These are phyloP conservation scores for Plectosphaerella plurivora DNA, from an alignment of 2,329 filamentous ascomycete genomes.

Conservation along the genomic window DNA sequence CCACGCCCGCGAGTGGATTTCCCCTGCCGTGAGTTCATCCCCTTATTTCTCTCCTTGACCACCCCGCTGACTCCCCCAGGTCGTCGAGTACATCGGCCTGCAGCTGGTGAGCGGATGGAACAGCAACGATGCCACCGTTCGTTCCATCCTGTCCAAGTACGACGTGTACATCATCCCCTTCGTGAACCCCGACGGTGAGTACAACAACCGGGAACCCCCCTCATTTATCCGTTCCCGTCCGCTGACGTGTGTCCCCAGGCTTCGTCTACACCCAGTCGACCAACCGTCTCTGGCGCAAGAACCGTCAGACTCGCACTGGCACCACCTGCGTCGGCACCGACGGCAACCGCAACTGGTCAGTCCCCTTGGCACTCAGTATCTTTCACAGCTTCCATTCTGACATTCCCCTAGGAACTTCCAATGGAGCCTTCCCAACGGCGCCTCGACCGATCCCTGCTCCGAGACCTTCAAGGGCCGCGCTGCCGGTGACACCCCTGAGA, in stretches of 20 bases:
- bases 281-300: slow-evolving; percentile 51
- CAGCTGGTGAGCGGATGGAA: slow-evolving; percentile 34
- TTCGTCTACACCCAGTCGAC: slow-evolving; percentile 49
- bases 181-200: slow-evolving; percentile 46
- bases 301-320: slow-evolving; percentile 30
- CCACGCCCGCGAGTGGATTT: slow-evolving; percentile 50
- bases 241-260: slow-evolving; percentile 18
- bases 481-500: slow-evolving; percentile 39
- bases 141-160: slow-evolving; percentile 44
- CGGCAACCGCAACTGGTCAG: slow-evolving; percentile 47
- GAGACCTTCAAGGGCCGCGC: slow-evolving; percentile 33
- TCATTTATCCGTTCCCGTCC: neutral
- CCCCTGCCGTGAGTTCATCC: slow-evolving; percentile 30
- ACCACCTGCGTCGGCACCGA: slow-evolving; percentile 37
- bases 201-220: neutral
- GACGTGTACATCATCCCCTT: slow-evolving; percentile 56
- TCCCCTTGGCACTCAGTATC: neutral
- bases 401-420: slow-evolving; percentile 20
- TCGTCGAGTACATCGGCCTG: slow-evolving; percentile 41
- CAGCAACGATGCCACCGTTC: slow-evolving; percentile 17
- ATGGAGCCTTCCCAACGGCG: slow-evolving; percentile 37
- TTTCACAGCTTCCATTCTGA: neutral
- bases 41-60: too few species aligned
- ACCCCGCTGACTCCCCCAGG: slow-evolving; percentile 9
- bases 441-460: slow-evolving; percentile 37